These are phyloP conservation scores for Lathyrus sativus DNA, from an alignment of 306 rosid genomes.

Conservation along the genomic window DNA sequence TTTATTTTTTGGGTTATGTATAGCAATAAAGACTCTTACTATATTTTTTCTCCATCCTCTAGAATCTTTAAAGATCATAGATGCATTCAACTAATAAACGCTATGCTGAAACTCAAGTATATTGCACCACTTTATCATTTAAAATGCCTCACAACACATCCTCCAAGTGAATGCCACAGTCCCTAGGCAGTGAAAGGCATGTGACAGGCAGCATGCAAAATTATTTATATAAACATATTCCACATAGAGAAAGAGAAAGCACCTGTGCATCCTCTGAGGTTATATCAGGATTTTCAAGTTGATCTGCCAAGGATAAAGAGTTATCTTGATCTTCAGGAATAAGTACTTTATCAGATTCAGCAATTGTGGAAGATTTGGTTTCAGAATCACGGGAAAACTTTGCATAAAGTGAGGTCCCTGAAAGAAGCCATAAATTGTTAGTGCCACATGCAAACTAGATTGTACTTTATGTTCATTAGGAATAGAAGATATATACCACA, in stretches of 20 bases:
- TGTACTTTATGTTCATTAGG: conserved; percentile 33
- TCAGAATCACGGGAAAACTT: conserved; percentile 71
- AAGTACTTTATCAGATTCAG: conserved; percentile 72
- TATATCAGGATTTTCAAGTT: conserved; percentile 53
- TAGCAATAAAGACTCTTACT: not conserved
- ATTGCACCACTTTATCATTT: not conserved
- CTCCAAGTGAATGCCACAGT: conserved; percentile 29
- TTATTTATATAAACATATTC: conserved; percentile 25
- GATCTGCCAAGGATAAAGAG: conserved; percentile 57
- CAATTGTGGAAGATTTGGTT: conserved; percentile 53
- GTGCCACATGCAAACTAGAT: conserved; percentile 28
- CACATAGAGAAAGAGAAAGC: conserved; percentile 15
- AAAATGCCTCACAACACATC: conserved; percentile 16
- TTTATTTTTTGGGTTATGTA: not conserved
- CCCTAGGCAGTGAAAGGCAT: not conserved
- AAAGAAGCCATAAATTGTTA: conserved; percentile 40
- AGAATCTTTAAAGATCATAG: conserved; percentile 27
- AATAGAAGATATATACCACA: conserved; percentile 1
- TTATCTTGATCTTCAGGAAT: conserved; percentile 67
- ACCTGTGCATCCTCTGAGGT: conserved; percentile 71
- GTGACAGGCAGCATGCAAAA: conserved; percentile 25
- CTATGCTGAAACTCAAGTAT: conserved; percentile 25
- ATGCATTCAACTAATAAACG: conserved; percentile 20
- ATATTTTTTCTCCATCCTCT: conserved; percentile 16
- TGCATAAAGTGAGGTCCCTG: conserved; percentile 66